phyloP scores from a whole-genome alignment of 495 filamentous ascomycete species.

The Choiromyces venosus region DNA sequence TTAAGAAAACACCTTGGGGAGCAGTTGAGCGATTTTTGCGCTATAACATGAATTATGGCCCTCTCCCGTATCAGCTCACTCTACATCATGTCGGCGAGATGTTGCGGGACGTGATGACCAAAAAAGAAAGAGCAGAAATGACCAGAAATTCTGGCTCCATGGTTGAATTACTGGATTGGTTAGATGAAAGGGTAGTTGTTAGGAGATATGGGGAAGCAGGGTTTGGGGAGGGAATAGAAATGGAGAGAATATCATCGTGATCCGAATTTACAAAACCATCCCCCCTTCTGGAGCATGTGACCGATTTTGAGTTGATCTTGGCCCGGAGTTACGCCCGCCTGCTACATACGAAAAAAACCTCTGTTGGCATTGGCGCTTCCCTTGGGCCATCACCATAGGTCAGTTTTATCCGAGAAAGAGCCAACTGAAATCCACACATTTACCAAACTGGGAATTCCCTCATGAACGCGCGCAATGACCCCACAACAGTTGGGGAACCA shows the following conservation, averaged over 20 bases:
- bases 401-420: not conserved
- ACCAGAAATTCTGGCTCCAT: conserved; percentile 50
- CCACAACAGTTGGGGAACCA: not conserved
- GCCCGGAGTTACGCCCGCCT: not conserved
- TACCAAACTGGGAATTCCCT: not conserved
- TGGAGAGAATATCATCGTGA: conserved; percentile 12
- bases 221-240: conserved; percentile 34
- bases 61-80: conserved; percentile 56
- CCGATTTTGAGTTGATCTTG: not conserved
- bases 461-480: not conserved
- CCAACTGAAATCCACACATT: not conserved
- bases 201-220: conserved; percentile 39
- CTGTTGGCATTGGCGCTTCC: not conserved
- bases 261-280: not conserved
- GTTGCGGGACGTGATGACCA: conserved; percentile 51
- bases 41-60: conserved; percentile 47
- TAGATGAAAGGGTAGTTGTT: conserved; percentile 48
- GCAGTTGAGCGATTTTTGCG: conserved; percentile 56
- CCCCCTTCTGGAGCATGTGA: not conserved
- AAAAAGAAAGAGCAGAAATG: conserved; percentile 51
- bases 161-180: conserved; percentile 56
- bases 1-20: conserved; percentile 53
- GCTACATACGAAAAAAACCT: not conserved
- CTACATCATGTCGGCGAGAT: conserved; percentile 62
- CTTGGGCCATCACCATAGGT: not conserved